phyloP scores from a whole-genome alignment of 805 yeast species.

The Cyberlindnera euphorbiiphila region DNA sequence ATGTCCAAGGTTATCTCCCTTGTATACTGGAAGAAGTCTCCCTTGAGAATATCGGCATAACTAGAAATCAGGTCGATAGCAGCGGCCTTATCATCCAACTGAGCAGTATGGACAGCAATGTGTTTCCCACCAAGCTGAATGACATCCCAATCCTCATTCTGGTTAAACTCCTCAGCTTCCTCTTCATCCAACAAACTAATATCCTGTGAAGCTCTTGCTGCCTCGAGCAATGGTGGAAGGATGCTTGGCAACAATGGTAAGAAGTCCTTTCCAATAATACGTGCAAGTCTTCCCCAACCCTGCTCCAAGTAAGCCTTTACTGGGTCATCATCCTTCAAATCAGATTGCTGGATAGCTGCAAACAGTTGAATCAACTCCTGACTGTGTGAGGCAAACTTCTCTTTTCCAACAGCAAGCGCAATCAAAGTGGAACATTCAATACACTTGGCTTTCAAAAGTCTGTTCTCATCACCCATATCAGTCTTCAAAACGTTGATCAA shows the following conservation, averaged over 20 bases:
- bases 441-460: slow-evolving; percentile 84
- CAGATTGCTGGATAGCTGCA: slow-evolving; percentile 62
- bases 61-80: slow-evolving; percentile 86
- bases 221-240: slow-evolving; percentile 79
- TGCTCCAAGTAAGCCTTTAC: slow-evolving; percentile 82
- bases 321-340: slow-evolving; percentile 72
- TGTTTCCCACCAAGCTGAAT: slow-evolving; percentile 87
- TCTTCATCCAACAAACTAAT: slow-evolving; percentile 84
- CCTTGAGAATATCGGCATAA: slow-evolving; percentile 82
- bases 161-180: slow-evolving; percentile 77
- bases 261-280: slow-evolving; percentile 80
- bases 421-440: slow-evolving; percentile 94
- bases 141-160: slow-evolving; percentile 93
- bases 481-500: slow-evolving; percentile 73
- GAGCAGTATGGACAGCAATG: slow-evolving; percentile 90
- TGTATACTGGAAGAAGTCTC: slow-evolving; percentile 78
- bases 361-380: slow-evolving; percentile 69
- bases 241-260: slow-evolving; percentile 79
- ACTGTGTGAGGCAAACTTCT: slow-evolving; percentile 74
- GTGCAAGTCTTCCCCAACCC: slow-evolving; percentile 94
- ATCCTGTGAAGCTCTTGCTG: slow-evolving; percentile 89
- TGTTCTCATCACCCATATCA: slow-evolving; percentile 74
- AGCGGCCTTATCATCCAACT: slow-evolving; percentile 88
- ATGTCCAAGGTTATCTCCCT: slow-evolving; percentile 72
- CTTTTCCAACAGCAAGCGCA: slow-evolving; percentile 93